Conservation (phyloP, 768 basidiomycete genomes). For the Trametes punicea region DNA sequence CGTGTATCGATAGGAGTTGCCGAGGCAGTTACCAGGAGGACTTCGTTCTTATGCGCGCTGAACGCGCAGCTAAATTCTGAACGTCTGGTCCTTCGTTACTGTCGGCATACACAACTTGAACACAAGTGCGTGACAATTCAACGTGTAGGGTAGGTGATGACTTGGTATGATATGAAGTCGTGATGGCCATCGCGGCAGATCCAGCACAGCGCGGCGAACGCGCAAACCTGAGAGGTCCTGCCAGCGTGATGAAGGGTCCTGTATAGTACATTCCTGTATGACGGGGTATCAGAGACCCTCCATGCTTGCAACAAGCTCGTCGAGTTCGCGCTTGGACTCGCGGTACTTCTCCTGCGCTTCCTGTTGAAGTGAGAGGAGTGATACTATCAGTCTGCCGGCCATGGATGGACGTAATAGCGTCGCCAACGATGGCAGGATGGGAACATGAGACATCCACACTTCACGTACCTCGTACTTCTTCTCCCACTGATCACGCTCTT, state of each 20-base stretch:
- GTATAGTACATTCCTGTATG: constrained; percentile 14
- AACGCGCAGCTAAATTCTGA: too few relatives aligned
- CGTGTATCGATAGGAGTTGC: background rate
- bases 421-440: background rate
- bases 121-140: constrained; percentile 11
- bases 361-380: constrained; percentile 36
- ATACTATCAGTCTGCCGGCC: constrained; percentile 9
- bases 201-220: background rate
- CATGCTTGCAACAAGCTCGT: constrained; percentile 78
- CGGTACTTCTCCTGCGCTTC: constrained; percentile 70
- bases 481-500: constrained; percentile 93
- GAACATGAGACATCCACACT: background rate
- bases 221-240: background rate
- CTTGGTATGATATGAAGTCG: constrained; percentile 14
- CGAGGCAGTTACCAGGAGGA: too few relatives aligned
- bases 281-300: constrained; percentile 36
- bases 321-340: constrained; percentile 74
- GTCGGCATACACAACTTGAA: constrained; percentile 15
- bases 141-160: constrained; percentile 9
- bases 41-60: too few relatives aligned
- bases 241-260: background rate
- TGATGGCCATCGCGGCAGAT: constrained; percentile 12
- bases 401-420: background rate
- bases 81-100: constrained; percentile 1
- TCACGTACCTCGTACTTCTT: constrained; percentile 84